Conservation (phyloP, 768 basidiomycete species). For the Leccinum truebloodii region DNA sequence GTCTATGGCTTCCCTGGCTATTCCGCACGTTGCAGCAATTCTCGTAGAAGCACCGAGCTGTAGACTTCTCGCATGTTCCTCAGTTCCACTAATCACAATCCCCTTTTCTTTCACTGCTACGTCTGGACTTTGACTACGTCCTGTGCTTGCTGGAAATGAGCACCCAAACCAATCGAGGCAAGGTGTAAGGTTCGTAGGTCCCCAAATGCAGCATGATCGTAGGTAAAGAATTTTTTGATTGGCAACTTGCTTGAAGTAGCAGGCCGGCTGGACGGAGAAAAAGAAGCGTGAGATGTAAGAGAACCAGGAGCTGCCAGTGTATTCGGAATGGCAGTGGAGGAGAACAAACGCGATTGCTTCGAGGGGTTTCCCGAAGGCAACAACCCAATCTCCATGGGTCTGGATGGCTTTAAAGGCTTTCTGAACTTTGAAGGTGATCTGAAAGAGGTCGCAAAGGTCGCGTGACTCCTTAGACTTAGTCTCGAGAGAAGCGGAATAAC, state of each 20-base stretch:
- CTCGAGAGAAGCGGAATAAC: too few species aligned
- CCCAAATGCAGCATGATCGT: background rate
- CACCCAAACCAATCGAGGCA: background rate
- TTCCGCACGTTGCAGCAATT: background rate
- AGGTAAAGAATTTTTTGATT: constrained; percentile 41
- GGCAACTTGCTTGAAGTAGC: background rate
- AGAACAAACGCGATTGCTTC: background rate
- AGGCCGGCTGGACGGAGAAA: background rate
- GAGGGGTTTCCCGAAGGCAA: background rate
- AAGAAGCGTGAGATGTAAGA: background rate
- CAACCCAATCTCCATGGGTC: too few species aligned
- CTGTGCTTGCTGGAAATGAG: background rate
- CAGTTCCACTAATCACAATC: background rate
- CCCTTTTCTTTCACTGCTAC: background rate
- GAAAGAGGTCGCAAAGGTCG: too few species aligned
- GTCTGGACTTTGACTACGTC: background rate
- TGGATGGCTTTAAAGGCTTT: too few species aligned
- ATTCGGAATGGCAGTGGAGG: background rate
- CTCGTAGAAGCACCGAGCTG: background rate
- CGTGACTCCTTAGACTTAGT: too few species aligned
- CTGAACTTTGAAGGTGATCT: too few species aligned
- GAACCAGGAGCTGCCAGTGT: background rate
- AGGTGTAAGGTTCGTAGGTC: background rate
- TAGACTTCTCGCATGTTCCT: background rate
- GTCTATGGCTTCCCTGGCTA: background rate